A percentile compares a stretch with the other conserved stretches of the same genome.
These are phyloP conservation scores for Saturnispora ahearnii DNA, from an alignment of 805 yeast genomes.

Conservation along the genomic window DNA sequence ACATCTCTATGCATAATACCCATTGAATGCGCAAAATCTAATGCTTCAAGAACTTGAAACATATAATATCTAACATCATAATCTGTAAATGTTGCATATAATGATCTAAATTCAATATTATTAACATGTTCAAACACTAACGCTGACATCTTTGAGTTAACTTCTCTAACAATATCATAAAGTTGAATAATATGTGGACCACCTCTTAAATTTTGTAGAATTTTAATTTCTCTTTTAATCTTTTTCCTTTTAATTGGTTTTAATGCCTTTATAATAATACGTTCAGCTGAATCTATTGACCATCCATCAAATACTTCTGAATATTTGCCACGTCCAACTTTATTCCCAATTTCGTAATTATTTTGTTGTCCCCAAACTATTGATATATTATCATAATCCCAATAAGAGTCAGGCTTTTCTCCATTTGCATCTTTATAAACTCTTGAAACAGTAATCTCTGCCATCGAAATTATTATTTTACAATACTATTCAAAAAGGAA, in stretches of 20 bases:
- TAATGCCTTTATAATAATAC: constrained; percentile 78
- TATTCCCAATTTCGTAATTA: constrained; percentile 59
- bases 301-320: constrained; percentile 91
- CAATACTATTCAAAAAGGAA: not conserved
- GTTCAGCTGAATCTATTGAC: constrained; percentile 50
- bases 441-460: constrained; percentile 25
- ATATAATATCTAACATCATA: constrained; percentile 76
- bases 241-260: constrained; percentile 92
- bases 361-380: constrained; percentile 52
- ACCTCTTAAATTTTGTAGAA: constrained; percentile 73
- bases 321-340: constrained; percentile 89
- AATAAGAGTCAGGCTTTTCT: constrained; percentile 59
- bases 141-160: constrained; percentile 75
- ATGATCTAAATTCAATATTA: constrained; percentile 71
- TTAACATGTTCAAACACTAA: constrained; percentile 77
- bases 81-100: constrained; percentile 72
- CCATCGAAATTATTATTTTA: not conserved
- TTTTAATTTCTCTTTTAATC: constrained; percentile 82
- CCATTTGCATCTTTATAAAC: constrained; percentile 73
- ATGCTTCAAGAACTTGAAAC: constrained; percentile 69
- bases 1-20: constrained; percentile 96
- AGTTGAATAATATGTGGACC: constrained; percentile 77
- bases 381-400: constrained; percentile 72
- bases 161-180: constrained; percentile 75
- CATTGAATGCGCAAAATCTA: constrained; percentile 87